Percentiles rank a stretch among this genome's conserved stretches.
Evolutionary conservation across 1,139 yeast species (phyloP).

Genomic region (Yamadazyma dushanensis): DNA sequence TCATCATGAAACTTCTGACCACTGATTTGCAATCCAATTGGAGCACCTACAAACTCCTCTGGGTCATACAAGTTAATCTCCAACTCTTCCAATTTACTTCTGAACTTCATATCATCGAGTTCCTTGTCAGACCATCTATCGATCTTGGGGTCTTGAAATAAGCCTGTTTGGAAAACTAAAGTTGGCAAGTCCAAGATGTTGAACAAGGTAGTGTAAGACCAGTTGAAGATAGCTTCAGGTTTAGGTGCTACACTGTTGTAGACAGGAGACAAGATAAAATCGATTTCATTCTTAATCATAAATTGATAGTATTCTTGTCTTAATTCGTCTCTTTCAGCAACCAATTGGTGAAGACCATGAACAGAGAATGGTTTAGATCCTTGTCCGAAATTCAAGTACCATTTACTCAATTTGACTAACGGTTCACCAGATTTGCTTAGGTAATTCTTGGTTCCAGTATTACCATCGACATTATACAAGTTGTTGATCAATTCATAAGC

Average conservation of each 20-base stretch:
- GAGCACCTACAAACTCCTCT: constrained; percentile 35
- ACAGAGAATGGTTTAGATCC: constrained; percentile 47
- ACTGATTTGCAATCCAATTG: constrained; percentile 38
- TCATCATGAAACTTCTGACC: constrained; percentile 40
- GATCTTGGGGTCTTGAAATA: constrained; percentile 51
- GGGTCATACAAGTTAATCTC: constrained; percentile 33
- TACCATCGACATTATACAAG: constrained; percentile 61
- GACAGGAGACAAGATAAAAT: constrained; percentile 66
- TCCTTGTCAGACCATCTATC: constrained; percentile 42
- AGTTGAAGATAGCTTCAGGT: constrained; percentile 62
- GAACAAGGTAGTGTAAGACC: constrained; percentile 76
- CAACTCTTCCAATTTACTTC: constrained; percentile 48
- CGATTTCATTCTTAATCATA: constrained; percentile 56
- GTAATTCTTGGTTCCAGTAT: constrained; percentile 46
- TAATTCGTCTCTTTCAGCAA: constrained; percentile 49
- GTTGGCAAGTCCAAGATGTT: constrained; percentile 65
- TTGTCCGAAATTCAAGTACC: constrained; percentile 57
- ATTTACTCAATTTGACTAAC: constrained; percentile 55
- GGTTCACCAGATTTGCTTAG: constrained; percentile 65
- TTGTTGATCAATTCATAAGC: constrained; percentile 52
- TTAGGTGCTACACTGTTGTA: constrained; percentile 73
- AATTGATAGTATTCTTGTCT: constrained; percentile 55
- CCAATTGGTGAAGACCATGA: constrained; percentile 47
- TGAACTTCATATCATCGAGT: constrained; percentile 24
- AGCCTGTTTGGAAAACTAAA: constrained; percentile 60